Evolutionary conservation across 2,329 filamentous ascomycete species (phyloP), one percentile per base, ranked within the genome.

Genomic region (Aspergillus oerlinghausenensis): DNA sequence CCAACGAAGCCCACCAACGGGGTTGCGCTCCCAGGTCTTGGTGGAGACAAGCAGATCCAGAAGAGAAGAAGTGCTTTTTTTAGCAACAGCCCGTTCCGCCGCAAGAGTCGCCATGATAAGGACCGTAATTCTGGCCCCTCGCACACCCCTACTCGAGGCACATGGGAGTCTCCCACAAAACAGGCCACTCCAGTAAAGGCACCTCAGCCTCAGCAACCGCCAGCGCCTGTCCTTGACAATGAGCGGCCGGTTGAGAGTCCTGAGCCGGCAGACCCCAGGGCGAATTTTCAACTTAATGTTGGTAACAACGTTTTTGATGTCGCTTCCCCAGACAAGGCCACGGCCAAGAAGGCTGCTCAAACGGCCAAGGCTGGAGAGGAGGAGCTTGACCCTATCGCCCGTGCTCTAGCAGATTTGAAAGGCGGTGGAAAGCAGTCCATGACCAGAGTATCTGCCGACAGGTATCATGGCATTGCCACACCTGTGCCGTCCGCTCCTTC

Each of bases 281-380:
- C 93, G 42, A 96, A 89, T 71, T 87, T 97, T 66, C 93, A 96
- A 59, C 81, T 99, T 28, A 97, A 97, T 67, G 85, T 99, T 54
- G 94, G 94, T 7, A 91, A 95, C 66, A 99, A 99, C 66, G 91
- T 99, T 10, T 96, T 99, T 67, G 87, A 96, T 55, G 93, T 99
- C 9, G 88, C 89, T 11, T 88, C 88, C 8, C 88, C 90, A 0
- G 89, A 93, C 58, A 82, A 81, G 62, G 81, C 81, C 48, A 80
- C 73, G 47, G 79, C 79, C 45, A 69, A 76, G 10, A 69, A 68
- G 68, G 61, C 67, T 65, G 55, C 73, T 55, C 56, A 73, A 70
- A 32, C 73, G 67, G 50, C 69, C 70, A 63, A 79, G 70, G 55
- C 71, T 10, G 64, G 75, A 3, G 75, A 81, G 35, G 87, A 89